These are phyloP conservation scores for Podospora anserina DNA, from an alignment of 495 filamentous ascomycete genomes.

Conservation along the genomic window DNA sequence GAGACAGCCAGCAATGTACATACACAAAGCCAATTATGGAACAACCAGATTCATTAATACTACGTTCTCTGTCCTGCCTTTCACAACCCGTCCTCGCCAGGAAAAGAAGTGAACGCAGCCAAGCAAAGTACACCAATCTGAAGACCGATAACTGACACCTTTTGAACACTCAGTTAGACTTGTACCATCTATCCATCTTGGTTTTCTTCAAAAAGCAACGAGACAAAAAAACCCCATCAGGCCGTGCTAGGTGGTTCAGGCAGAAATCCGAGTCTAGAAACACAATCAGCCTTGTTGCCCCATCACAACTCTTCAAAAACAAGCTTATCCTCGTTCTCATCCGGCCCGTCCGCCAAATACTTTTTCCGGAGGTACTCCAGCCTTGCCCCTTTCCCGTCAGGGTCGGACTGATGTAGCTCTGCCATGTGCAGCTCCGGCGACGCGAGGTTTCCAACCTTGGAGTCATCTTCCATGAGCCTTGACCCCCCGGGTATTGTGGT, in stretches of 20 bases:
- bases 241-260: not conserved
- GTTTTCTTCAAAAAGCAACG: not conserved
- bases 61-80: not conserved
- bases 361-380: constrained; percentile 4
- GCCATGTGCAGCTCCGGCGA: no score
- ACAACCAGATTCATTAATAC: not conserved
- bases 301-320: constrained; percentile 9
- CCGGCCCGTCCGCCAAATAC: constrained; percentile 8
- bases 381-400: not conserved
- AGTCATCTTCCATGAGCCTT: not conserved
- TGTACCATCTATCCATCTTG: not conserved
- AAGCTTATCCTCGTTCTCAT: constrained; percentile 16
- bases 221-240: not conserved
- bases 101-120: constrained; percentile 1
- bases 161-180: constrained; percentile 4
- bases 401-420: not conserved
- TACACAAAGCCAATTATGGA: not conserved
- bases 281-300: not conserved
- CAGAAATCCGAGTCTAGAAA: constrained; percentile 4
- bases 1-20: not conserved
- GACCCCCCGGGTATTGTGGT: not conserved
- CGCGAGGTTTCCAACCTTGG: no score
- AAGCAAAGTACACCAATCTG: not conserved
- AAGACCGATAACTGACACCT: not conserved
- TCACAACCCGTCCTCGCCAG: not conserved